A percentile compares a stretch with the other conserved stretches of the same genome.
Conservation (phyloP, 768 basidiomycete genomes). For the Lentinula detonsa region DNA sequence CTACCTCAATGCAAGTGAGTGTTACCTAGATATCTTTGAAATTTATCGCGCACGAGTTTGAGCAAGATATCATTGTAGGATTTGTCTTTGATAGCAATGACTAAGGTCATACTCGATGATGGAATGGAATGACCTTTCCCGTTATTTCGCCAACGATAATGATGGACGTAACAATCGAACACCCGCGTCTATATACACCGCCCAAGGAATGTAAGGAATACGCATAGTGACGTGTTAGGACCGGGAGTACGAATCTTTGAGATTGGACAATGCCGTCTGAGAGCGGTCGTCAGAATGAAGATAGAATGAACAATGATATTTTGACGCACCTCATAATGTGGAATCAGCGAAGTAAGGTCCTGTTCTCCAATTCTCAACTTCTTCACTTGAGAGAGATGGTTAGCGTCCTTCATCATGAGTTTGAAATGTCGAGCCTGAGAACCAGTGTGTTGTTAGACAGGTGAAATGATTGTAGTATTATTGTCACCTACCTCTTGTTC, state of each 20-base stretch:
- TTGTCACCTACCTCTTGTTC: constrained; percentile 68
- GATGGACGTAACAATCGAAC: no score
- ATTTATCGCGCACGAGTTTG: background rate
- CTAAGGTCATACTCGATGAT: no score
- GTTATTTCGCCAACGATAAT: no score
- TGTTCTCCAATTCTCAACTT: constrained; percentile 58
- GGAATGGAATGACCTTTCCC: no score
- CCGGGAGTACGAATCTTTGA: constrained; percentile 11
- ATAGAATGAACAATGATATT: no score
- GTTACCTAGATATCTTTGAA: background rate
- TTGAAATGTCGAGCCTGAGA: constrained; percentile 84
- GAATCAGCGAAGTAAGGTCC: constrained; percentile 48
- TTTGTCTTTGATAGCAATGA: no score
- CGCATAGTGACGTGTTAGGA: background rate
- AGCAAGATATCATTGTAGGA: no score
- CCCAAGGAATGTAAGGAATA: background rate
- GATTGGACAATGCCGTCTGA: constrained; percentile 10
- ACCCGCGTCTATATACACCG: background rate
- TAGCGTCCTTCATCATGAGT: constrained; percentile 64
- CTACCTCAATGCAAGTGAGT: background rate
- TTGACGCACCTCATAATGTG: constrained; percentile 60
- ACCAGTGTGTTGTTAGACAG: background rate
- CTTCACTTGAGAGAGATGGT: constrained; percentile 65
- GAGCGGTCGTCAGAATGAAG: background rate
- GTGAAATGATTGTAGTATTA: background rate